Evolutionary conservation across 495 filamentous ascomycete species (phyloP), one percentile per base, ranked within the genome.

Genomic region (Aspergillus carlsbadensis): DNA sequence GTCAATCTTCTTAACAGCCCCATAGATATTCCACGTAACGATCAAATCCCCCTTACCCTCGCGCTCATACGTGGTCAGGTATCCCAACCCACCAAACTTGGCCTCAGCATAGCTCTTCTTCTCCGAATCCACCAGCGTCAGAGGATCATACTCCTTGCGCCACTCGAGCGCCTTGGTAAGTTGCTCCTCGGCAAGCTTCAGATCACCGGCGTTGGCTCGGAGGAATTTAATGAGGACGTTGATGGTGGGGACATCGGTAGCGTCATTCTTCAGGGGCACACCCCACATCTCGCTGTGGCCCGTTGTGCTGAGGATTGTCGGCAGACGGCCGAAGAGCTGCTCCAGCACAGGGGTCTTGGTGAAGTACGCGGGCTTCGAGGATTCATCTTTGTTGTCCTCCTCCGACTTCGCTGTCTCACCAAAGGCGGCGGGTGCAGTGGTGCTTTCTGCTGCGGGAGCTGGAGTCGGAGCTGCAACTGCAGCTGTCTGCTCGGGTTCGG

Each of bases 141-240:
- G 42, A 0, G 84, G 83, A 14, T 85, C 64, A 51, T 79, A 81
- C 69, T 85, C 66, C 69, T 86, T 87, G 35, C 92, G 84, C 90
- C 90, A 96, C 45, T 87, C 78, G 11, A 96, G 75, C 1, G 91
- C 90, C 64, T 87, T 85, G 57, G 72, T 79, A 21, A 96, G 81
- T 73, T 96, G 91, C 29, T 84, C 79, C 59, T 83, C 82, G 2
- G 92, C 90, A 57, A 84, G 83, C 49, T 73, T 74, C 3, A 91
- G 63, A 60, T 93, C 84, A 40, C 89, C 87, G 44, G 85, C 81
- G 65, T 95, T 96, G 61, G 91, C 92, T 54, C 91, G 88, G 29
- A 96, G 82, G 72, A 91, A 96, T 75, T 96, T 96, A 65, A 95
- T 90, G 48, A 96, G 70, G 42, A 96, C 81, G 56, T 95, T 84